Conservation (phyloP, 768 basidiomycete species). For the Suillus ampliporus region DNA sequence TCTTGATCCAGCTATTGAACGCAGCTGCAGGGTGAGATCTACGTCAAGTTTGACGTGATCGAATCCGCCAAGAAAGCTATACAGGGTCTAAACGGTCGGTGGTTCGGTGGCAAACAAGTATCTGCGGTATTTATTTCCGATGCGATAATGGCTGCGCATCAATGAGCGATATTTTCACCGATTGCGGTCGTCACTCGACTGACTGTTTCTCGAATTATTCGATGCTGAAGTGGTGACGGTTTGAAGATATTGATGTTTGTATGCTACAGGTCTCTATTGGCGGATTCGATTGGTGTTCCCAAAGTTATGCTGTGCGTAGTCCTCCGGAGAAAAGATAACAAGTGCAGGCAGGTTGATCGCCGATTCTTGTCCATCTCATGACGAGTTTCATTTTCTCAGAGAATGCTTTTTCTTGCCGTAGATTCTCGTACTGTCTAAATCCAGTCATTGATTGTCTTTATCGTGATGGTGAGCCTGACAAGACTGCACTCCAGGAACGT, state of each 20-base stretch:
- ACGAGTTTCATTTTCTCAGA: conserved; percentile 38
- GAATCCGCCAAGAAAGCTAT: conserved; percentile 85
- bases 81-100: conserved; percentile 92
- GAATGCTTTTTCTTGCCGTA: conserved; percentile 37
- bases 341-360: conserved; percentile 46
- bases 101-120: conserved; percentile 94
- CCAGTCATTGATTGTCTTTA: conserved; percentile 11
- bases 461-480: conserved; percentile 9
- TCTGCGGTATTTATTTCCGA: conserved; percentile 90
- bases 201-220: conserved; percentile 29
- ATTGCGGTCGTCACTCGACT: conserved; percentile 16
- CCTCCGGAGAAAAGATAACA: conserved; percentile 30
- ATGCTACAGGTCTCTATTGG: conserved; percentile 32
- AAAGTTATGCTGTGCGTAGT: conserved; percentile 37
- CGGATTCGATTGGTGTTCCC: conserved; percentile 36
- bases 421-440: conserved; percentile 24
- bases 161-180: conserved; percentile 47
- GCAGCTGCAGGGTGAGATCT: conserved; percentile 88
- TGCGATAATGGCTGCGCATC: conserved; percentile 92
- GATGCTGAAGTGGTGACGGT: conserved; percentile 34
- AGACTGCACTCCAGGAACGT: conserved; percentile 7
- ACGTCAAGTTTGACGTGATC: conserved; percentile 85
- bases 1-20: conserved; percentile 16
- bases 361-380: conserved; percentile 35
- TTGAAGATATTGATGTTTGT: conserved; percentile 37